Conservation (phyloP, 2,329 filamentous ascomycete genomes). For the Metarhizium rileyi region DNA sequence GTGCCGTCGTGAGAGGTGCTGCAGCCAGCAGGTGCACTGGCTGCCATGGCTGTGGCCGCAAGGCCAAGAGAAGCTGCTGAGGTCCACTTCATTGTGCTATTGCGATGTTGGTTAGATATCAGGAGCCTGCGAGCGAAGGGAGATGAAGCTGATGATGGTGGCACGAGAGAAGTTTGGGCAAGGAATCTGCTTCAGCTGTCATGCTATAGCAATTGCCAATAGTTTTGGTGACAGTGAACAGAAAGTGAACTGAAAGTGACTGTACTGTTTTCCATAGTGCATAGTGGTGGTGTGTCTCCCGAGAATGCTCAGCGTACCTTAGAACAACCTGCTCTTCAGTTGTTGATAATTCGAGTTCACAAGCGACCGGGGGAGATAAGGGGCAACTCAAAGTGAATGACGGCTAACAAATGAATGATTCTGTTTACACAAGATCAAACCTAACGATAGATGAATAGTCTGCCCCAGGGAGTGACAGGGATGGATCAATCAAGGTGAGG, state of each 20-base stretch:
- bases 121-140: not conserved
- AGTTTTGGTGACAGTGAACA: not conserved
- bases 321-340: too few relatives aligned
- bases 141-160: not conserved
- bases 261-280: too few relatives aligned
- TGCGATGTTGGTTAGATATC: not conserved
- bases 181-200: not conserved
- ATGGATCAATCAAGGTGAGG: conserved; percentile 23
- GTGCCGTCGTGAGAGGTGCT: conserved; percentile 35
- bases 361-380: not conserved
- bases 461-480: too few relatives aligned
- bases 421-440: not conserved
- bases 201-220: not conserved
- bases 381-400: not conserved
- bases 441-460: conserved; percentile 21
- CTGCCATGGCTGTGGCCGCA: conserved; percentile 31
- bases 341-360: not conserved
- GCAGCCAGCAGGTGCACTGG: conserved; percentile 44
- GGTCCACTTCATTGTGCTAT: conserved; percentile 25
- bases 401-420: not conserved
- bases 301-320: conserved; percentile 1
- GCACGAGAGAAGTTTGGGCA: not conserved
- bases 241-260: not conserved
- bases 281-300: not conserved
- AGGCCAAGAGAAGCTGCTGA: conserved; percentile 24